Percentiles rank a stretch among this genome's conserved stretches.
These are phyloP conservation scores for Jatropha podagrica DNA, from an alignment of 441 rosid species.

Conservation along the genomic window DNA sequence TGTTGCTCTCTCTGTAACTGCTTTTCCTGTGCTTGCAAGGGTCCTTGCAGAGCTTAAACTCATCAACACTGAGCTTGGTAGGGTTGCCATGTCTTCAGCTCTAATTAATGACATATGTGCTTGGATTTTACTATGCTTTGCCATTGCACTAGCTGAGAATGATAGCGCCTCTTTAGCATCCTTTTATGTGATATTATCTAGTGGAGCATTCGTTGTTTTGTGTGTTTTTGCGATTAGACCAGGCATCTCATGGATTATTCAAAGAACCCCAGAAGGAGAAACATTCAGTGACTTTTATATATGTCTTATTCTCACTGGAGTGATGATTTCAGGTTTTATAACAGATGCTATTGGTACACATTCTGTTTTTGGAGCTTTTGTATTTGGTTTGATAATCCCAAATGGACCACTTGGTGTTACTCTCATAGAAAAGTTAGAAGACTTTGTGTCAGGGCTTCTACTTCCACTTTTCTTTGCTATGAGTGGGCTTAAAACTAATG, in stretches of 20 bases:
- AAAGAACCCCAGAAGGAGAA: conserved; percentile 87
- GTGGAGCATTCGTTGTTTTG: conserved; percentile 45
- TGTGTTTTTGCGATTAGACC: conserved; percentile 74
- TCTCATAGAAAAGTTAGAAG: conserved; percentile 88
- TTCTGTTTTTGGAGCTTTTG: conserved; percentile 92
- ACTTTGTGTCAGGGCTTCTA: conserved; percentile 87
- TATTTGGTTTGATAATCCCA: conserved; percentile 86
- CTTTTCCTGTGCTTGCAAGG: conserved; percentile 92
- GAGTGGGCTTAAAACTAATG: conserved; percentile 84
- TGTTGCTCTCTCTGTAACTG: conserved; percentile 87
- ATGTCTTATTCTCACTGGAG: conserved; percentile 91
- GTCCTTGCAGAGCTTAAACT: conserved; percentile 93
- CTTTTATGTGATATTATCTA: conserved; percentile 69
- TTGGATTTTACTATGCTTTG: conserved; percentile 80
- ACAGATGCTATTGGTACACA: conserved; percentile 97
- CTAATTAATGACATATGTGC: conserved; percentile 88
- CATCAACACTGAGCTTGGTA: conserved; percentile 78
- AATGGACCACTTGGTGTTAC: conserved; percentile 89
- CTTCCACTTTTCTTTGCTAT: conserved; percentile 91
- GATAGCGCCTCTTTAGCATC: conserved; percentile 52
- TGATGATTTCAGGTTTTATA: conserved; percentile 89
- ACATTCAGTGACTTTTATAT: conserved; percentile 70
- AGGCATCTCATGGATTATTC: conserved; percentile 62
- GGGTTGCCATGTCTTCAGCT: conserved; percentile 87
- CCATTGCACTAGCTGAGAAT: conserved; percentile 82